Evolutionary conservation across 257 asterid genomes (phyloP).

Genomic region (Schizonepeta tenuifolia): DNA sequence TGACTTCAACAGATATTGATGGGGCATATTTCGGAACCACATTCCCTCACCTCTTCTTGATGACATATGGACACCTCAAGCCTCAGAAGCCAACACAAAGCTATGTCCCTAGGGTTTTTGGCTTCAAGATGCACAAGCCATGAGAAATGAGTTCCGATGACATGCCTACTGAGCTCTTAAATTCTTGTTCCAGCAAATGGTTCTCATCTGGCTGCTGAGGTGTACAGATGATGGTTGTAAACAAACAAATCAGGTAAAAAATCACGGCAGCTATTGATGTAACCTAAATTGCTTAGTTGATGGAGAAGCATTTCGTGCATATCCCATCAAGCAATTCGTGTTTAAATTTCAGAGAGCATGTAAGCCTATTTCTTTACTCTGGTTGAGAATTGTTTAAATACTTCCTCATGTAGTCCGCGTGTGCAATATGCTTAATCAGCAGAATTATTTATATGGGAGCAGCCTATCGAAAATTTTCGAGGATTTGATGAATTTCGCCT

Average conservation of each 20-base stretch:
- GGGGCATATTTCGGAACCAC: conserved; percentile 96
- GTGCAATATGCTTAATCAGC: conserved; percentile 35
- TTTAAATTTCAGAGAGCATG: conserved; percentile 38
- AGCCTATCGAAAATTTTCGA: conserved; percentile 5
- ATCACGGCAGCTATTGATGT: conserved; percentile 38
- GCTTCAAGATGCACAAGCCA: conserved; percentile 89
- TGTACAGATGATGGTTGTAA: conserved; percentile 37
- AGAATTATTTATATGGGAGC: conserved; percentile 31
- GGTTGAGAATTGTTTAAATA: conserved; percentile 37
- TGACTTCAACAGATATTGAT: conserved; percentile 75
- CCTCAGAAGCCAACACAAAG: conserved; percentile 83
- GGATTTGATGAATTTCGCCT: conserved; percentile 1
- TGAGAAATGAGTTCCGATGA: conserved; percentile 39
- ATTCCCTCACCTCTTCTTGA: conserved; percentile 90
- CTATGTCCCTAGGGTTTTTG: conserved; percentile 86
- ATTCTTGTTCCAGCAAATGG: conserved; percentile 40
- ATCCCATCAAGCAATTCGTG: conserved; percentile 22
- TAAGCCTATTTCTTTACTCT: conserved; percentile 37
- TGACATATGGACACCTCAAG: conserved; percentile 94
- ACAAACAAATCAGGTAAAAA: conserved; percentile 41
- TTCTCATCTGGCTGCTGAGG: conserved; percentile 43
- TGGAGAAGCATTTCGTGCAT: conserved; percentile 37
- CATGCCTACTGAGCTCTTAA: conserved; percentile 37
- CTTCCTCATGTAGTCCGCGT: conserved; percentile 38
- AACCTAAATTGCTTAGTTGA: conserved; percentile 42